Percentiles rank a stretch among this genome's conserved stretches.
Conservation (phyloP, 2,329 filamentous ascomycete species). For the Aureobasidium sp. region DNA sequence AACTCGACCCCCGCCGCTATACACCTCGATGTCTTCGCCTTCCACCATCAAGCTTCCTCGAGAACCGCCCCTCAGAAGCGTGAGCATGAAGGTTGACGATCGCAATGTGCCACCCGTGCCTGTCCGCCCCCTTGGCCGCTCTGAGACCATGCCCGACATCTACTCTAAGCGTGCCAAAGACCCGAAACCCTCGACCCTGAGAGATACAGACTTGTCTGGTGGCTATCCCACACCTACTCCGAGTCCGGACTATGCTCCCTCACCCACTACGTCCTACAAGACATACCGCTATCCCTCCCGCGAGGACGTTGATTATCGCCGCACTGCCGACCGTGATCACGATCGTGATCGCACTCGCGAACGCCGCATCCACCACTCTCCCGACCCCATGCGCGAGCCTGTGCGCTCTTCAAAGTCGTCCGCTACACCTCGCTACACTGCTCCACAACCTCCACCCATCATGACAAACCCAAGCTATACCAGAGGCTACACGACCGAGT, state of each 20-base stretch:
- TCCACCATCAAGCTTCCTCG: conserved; percentile 21
- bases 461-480: background rate
- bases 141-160: conserved; percentile 34
- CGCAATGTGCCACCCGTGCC: conserved; percentile 25
- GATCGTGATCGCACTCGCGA: conserved; percentile 11
- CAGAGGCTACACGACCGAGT: background rate
- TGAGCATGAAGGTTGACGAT: conserved; percentile 20
- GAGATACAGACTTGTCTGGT: conserved; percentile 21
- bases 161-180: conserved; percentile 3
- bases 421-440: background rate
- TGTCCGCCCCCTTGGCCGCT: conserved; percentile 26
- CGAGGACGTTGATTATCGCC: conserved; percentile 23
- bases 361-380: conserved; percentile 5
- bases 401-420: background rate
- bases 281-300: conserved; percentile 19
- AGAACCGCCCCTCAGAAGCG: conserved; percentile 16
- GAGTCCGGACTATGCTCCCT: conserved; percentile 19
- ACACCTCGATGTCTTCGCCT: conserved; percentile 29
- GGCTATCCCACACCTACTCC: conserved; percentile 21
- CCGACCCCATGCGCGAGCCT: background rate
- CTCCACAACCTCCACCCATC: conserved; percentile 7
- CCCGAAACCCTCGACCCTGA: conserved; percentile 17
- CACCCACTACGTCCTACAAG: conserved; percentile 11
- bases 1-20: conserved; percentile 26
- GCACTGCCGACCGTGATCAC: conserved; percentile 5